Base-by-base conservation (phyloP, 805 yeast species). In the Metschnikowia reukaufii region DNA sequence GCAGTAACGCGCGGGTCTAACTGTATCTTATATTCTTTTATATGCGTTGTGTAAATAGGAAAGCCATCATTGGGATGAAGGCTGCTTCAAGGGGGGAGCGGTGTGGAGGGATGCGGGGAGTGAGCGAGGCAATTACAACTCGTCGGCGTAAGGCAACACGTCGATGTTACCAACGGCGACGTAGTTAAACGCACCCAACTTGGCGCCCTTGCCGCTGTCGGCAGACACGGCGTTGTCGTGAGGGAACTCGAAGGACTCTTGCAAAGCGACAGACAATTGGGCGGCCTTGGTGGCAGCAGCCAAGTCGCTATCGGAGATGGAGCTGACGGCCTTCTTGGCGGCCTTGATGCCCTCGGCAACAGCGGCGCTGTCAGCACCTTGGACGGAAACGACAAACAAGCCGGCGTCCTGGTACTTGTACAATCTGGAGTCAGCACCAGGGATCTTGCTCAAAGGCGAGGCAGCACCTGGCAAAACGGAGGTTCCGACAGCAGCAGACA, bases 141-240 rank as follows among this genome's bases (percentile, higher is more conserved):
- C 97, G 69, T 86, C 90, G 61, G 86, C 84, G 69, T 77, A 86
- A 63, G 99, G 97, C 73, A 92, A 82, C 56, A 81, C 82, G 64
- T 83, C 84, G 51, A 85, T 82, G 69, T 89, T 85, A 72, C 98
- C 99, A 52, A 88, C 84, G 54, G 94, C 97, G 56, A 85, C 94
- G 64, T 86, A 84, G 75, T 84, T 89, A 76, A 83, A 84, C 39
- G 45, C 53, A 55, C 77, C 77, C 51, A 86, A 60, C 62, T 78
- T 74, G 49, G 57, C 63, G 39, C 63, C 60, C 54, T 62, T 56
- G 42, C 64, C 69, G 41, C 66, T 62, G 42, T 68, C 63, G 37
- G 70, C 66, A 47, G 65, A 64, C 33, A 72, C 59, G 48, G 65
- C 58, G 48, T 65, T 47, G 49, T 55, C 58, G 42, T 59, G 58